phyloP scores from a whole-genome alignment of 495 filamentous ascomycete genomes.

The Talaromyces borbonicus region DNA sequence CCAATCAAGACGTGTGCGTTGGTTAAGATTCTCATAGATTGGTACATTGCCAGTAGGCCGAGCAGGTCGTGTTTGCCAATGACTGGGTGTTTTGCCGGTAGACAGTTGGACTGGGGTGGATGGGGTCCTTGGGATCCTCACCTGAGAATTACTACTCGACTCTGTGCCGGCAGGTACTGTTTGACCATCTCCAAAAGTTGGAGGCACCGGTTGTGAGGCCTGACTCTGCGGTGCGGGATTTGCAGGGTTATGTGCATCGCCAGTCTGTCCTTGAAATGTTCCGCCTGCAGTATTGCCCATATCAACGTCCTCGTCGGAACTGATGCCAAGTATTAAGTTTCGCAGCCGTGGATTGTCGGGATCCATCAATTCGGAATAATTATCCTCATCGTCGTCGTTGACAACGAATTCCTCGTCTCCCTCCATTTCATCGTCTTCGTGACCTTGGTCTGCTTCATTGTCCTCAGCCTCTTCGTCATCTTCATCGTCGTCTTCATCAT shows the following conservation, averaged over 20 bases:
- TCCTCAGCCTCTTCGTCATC: slow-evolving; percentile 39
- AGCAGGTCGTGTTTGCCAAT: slow-evolving; percentile 79
- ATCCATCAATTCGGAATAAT: slow-evolving; percentile 43
- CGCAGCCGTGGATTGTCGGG: slow-evolving; percentile 32
- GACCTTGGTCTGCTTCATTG: slow-evolving; percentile 32
- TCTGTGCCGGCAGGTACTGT: slow-evolving; percentile 52
- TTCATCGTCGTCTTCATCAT: slow-evolving; percentile 34
- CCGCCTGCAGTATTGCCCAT: slow-evolving; percentile 46
- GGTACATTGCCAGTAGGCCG: slow-evolving; percentile 51
- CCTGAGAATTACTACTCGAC: slow-evolving; percentile 33
- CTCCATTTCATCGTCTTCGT: slow-evolving; percentile 34
- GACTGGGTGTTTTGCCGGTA: slow-evolving; percentile 46
- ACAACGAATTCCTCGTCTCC: slow-evolving; percentile 27
- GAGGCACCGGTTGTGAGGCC: slow-evolving; percentile 49
- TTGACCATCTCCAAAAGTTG: slow-evolving; percentile 29
- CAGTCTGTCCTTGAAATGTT: slow-evolving; percentile 50
- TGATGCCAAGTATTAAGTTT: slow-evolving; percentile 25
- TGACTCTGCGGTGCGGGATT: slow-evolving; percentile 58
- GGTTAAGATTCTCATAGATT: slow-evolving; percentile 71
- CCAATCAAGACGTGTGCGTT: slow-evolving; percentile 87
- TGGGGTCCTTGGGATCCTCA: slow-evolving; percentile 31
- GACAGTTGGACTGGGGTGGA: slow-evolving; percentile 23
- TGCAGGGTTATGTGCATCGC: slow-evolving; percentile 33
- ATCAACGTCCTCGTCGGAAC: slow-evolving; percentile 43
- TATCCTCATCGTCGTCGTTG: slow-evolving; percentile 35